Percentiles rank a stretch among this genome's conserved stretches.
phyloP scores from a whole-genome alignment of 2,329 filamentous ascomycete species.

The Zarea fungicola region DNA sequence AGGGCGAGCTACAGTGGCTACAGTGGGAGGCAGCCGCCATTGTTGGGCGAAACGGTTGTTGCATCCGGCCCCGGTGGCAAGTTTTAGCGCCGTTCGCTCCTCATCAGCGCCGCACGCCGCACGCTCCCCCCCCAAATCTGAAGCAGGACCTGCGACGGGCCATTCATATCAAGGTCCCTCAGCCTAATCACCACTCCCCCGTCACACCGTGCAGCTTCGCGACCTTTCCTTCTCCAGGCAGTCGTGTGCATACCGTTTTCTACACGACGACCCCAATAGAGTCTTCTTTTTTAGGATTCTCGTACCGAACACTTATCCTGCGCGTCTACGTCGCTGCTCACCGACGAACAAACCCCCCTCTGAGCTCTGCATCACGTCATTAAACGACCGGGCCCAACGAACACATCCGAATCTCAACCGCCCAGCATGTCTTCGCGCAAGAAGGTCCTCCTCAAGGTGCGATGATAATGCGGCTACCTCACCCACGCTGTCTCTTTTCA shows the following conservation, averaged over 20 bases:
- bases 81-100: slow-evolving; percentile 7
- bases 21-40: background rate
- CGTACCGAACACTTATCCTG: too few species aligned
- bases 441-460: slow-evolving; percentile 87
- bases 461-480: slow-evolving; percentile 13
- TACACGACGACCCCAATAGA: background rate
- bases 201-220: slow-evolving; percentile 6
- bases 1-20: too few species aligned
- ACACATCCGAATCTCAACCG: too few species aligned
- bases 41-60: background rate
- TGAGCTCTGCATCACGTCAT: slow-evolving; percentile 14
- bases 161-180: background rate
- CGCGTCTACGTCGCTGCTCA: background rate
- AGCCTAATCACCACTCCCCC: background rate
- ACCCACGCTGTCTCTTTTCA: background rate
- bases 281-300: too few species aligned
- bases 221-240: slow-evolving; percentile 3
- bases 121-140: background rate
- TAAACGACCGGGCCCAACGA: too few species aligned
- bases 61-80: slow-evolving; percentile 5
- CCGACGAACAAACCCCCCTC: background rate
- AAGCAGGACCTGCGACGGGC: background rate
- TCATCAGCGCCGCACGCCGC: background rate
- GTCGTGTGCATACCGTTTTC: background rate
- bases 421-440: slow-evolving; percentile 68